Evolutionary conservation across 805 yeast species (phyloP), one percentile per base, ranked within the genome.

Genomic region (Schwanniomyces pseudopolymorphus): DNA sequence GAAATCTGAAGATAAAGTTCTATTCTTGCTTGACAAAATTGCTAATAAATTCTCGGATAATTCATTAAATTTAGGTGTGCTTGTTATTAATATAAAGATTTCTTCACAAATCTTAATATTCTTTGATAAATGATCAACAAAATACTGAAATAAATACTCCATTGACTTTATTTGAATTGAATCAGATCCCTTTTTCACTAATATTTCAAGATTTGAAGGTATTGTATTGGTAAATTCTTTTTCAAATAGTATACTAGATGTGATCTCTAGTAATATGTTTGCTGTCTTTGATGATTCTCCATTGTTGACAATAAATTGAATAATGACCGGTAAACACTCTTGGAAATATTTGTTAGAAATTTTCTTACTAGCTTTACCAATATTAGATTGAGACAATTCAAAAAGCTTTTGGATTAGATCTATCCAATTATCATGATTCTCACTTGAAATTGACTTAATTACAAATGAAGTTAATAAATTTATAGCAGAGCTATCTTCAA

Each of bases 1-100:
- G 53, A 85, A 84, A 1, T 68, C 66, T 3, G 75, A 67, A 0
- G 89, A 78, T 27, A 85, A 59, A 0, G 83, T 68, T 53, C 77
- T 81, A 50, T 81, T 82, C 16, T 75, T 69, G 1, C 63, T 49
- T 1, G 82, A 68, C n/a, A 85, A 61, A n/a, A 68, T 65, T 6
- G 62, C 61, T 35, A 85, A 63, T 17, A 84, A 58, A 0, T 52
- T 35, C n/a, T 77, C 74, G 0, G 83, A 63, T 20, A 74, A 58
- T 0, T 54, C 51, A 2, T 78, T 75, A 48, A 67, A 72, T 10
- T 64, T 55, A 1, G 59, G 49, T 0, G 38, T 42, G 8, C 47
- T 43, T 3, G 73, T 68, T 7, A 84, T 66, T 2, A 62, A 47
- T n/a, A 67, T 60, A 56, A 75, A 83, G 1, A 80, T 55, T 2